Conservation (phyloP, 192 early-diverging fungal species). For the Helicostylum pulchrum region DNA sequence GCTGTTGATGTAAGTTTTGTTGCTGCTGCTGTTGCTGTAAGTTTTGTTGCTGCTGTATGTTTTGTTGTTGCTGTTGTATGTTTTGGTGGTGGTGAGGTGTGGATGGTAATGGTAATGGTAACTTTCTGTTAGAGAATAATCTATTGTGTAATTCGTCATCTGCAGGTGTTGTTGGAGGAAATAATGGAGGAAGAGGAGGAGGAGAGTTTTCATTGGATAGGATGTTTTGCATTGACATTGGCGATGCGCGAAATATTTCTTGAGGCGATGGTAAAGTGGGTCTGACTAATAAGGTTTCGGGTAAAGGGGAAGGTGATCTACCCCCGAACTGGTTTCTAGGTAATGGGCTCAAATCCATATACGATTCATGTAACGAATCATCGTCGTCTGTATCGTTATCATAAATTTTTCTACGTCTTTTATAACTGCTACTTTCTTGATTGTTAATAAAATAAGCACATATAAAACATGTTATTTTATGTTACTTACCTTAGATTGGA, state of each 20-base stretch:
- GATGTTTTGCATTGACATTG: conserved; percentile 16
- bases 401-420: neutral
- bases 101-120: conserved; percentile 3
- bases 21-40: too few species aligned
- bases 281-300: neutral
- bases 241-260: neutral
- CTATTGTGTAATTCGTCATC: neutral
- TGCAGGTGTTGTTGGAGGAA: neutral
- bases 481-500: neutral
- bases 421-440: neutral
- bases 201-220: neutral
- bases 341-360: neutral
- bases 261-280: neutral
- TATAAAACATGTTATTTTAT: too few species aligned
- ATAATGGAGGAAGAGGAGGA: neutral
- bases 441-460: too few species aligned
- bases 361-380: neutral
- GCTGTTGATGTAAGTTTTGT: too few species aligned
- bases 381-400: neutral
- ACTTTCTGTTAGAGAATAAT: conserved; percentile 5
- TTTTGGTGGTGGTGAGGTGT: neutral
- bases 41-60: too few species aligned
- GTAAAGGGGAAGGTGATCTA: too few species aligned
- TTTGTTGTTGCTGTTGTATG: too few species aligned
- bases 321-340: neutral